These are phyloP conservation scores for Apodospora peruviana DNA, from an alignment of 495 filamentous ascomycete species.

Conservation along the genomic window DNA sequence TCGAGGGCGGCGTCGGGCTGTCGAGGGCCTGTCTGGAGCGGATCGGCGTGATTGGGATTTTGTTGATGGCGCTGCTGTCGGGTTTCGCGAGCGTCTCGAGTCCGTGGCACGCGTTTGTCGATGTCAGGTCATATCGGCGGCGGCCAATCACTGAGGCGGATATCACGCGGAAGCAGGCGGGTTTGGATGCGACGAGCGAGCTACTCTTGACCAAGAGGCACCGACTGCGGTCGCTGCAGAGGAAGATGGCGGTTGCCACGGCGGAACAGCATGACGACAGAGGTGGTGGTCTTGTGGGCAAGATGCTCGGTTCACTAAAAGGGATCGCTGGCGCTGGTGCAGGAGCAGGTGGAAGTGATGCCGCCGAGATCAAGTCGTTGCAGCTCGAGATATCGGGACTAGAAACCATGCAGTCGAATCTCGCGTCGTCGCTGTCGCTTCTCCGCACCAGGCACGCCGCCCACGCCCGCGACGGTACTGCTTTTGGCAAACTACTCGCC, in stretches of 20 bases:
- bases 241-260: constrained; percentile 40
- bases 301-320: constrained; percentile 52
- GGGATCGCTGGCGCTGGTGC: constrained; percentile 50
- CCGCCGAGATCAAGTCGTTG: constrained; percentile 58
- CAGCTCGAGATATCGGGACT: constrained; percentile 73
- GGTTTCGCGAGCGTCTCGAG: constrained; percentile 77
- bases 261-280: constrained; percentile 12
- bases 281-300: constrained; percentile 54
- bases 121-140: constrained; percentile 33
- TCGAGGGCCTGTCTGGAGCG: constrained; percentile 70
- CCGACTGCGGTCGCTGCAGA: constrained; percentile 59
- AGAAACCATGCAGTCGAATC: constrained; percentile 63
- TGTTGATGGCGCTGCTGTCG: constrained; percentile 73
- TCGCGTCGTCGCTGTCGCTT: constrained; percentile 53
- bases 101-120: constrained; percentile 73
- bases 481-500: constrained; percentile 53
- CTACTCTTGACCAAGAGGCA: constrained; percentile 65
- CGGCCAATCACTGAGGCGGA: constrained; percentile 63
- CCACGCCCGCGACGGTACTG: constrained; percentile 57
- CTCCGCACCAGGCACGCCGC: constrained; percentile 53
- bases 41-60: constrained; percentile 75
- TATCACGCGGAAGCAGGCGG: constrained; percentile 64
- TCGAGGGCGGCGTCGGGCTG: constrained; percentile 36
- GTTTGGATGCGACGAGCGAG: constrained; percentile 67
- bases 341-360: constrained; percentile 52